Conservation (phyloP, 371 early-diverging fungal genomes). For the Parasitella parasitica region DNA sequence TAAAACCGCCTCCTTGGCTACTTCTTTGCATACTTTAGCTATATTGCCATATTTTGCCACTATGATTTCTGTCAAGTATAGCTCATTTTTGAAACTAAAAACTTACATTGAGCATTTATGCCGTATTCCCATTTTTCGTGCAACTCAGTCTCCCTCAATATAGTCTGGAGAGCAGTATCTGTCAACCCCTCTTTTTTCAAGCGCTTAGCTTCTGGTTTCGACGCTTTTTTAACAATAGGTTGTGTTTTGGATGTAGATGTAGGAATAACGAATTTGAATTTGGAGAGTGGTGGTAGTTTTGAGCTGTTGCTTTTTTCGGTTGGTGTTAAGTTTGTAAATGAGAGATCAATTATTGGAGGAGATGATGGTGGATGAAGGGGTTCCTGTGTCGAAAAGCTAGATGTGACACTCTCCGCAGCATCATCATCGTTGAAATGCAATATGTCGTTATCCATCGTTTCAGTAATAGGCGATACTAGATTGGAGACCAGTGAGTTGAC, state of each 20-base stretch:
- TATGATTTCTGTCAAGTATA: background rate
- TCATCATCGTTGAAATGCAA: background rate
- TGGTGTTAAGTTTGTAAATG: background rate
- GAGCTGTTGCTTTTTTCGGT: background rate
- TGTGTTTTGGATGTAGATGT: background rate
- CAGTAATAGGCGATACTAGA: background rate
- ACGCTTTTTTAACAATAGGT: background rate
- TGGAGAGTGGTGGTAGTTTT: background rate
- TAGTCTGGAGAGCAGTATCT: background rate
- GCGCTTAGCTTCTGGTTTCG: background rate
- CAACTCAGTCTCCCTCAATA: background rate
- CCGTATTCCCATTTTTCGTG: background rate
- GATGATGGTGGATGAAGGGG: background rate
- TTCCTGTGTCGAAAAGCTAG: background rate
- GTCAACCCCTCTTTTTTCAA: background rate
- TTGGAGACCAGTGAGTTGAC: background rate
- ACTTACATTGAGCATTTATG: background rate
- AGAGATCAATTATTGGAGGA: no score
- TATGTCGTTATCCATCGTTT: background rate
- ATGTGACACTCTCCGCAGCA: background rate
- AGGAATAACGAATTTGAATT: background rate
- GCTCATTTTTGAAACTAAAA: background rate
- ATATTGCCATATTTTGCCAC: constrained; percentile 18
- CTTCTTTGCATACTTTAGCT: constrained; percentile 5
- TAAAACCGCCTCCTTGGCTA: background rate